phyloP scores from a whole-genome alignment of 306 rosid species.

The Quercus engelmannii region DNA sequence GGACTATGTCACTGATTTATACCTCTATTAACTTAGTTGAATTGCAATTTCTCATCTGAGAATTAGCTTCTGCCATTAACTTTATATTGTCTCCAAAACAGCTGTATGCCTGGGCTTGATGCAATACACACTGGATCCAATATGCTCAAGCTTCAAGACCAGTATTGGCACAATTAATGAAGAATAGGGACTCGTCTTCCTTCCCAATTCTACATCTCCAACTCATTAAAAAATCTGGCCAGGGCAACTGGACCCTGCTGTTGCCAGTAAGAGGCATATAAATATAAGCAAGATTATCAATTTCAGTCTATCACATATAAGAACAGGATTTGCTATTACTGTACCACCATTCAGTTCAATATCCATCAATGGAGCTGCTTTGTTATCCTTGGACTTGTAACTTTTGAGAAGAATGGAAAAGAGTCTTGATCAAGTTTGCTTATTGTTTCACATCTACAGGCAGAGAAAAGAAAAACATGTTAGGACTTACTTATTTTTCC shows the following conservation, averaged over 20 bases:
- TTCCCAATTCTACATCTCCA: constrained; percentile 90
- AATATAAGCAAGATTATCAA: constrained; percentile 1
- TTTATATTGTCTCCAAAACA: background rate
- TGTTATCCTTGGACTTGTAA: constrained; percentile 35
- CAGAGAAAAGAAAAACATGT: constrained; percentile 3
- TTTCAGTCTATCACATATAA: background rate
- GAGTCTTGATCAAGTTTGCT: constrained; percentile 66
- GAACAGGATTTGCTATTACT: constrained; percentile 5
- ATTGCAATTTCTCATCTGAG: background rate
- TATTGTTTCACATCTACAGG: constrained; percentile 89
- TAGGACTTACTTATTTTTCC: background rate
- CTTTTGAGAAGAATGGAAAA: constrained; percentile 75
- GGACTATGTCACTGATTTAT: background rate
- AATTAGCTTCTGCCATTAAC: constrained; percentile 2
- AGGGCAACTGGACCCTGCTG: constrained; percentile 29
- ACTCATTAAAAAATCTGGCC: constrained; percentile 75
- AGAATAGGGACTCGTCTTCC: constrained; percentile 77
- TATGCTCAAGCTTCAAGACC: constrained; percentile 67
- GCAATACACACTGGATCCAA: constrained; percentile 77
- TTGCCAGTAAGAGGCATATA: constrained; percentile 16
- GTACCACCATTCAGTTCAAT: constrained; percentile 31
- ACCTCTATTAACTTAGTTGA: background rate
- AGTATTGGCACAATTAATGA: constrained; percentile 61
- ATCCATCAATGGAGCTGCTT: constrained; percentile 16
- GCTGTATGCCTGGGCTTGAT: constrained; percentile 37